Conservation (phyloP, 805 yeast genomes). For the Saccharomycopsis guyanensis region DNA sequence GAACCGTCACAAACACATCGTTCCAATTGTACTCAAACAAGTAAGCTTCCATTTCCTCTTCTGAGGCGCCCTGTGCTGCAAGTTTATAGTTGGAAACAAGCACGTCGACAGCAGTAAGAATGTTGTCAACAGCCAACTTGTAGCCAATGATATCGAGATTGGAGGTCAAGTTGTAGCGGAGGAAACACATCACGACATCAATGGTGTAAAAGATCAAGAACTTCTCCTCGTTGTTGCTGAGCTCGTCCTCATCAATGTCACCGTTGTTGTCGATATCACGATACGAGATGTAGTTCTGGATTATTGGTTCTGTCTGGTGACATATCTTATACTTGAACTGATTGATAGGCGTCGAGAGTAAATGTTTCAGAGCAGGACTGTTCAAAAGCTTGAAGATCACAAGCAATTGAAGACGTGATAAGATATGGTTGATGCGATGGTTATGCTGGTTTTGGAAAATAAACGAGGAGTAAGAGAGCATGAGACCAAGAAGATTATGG, state of each 20-base stretch:
- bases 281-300: slow-evolving; percentile 19
- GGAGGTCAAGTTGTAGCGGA: slow-evolving; percentile 34
- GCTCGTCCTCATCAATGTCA: slow-evolving; percentile 24
- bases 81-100: slow-evolving; percentile 20
- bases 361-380: slow-evolving; percentile 16
- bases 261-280: slow-evolving; percentile 2
- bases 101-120: slow-evolving; percentile 26
- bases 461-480: slow-evolving; percentile 35
- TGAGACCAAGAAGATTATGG: slow-evolving; percentile 26
- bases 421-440: slow-evolving; percentile 24
- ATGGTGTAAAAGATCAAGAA: slow-evolving; percentile 30
- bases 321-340: slow-evolving; percentile 37
- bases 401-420: slow-evolving; percentile 28
- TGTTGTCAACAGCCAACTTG: slow-evolving; percentile 26
- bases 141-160: slow-evolving; percentile 30
- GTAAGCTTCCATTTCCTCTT: slow-evolving; percentile 1
- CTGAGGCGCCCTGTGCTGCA: background rate
- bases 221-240: slow-evolving; percentile 26
- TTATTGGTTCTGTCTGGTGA: slow-evolving; percentile 32
- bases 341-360: slow-evolving; percentile 25
- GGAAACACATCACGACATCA: slow-evolving; percentile 28
- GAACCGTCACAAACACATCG: slow-evolving; percentile 29
- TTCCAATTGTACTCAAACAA: slow-evolving; percentile 29
- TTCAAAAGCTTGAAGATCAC: slow-evolving; percentile 27
- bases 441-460: slow-evolving; percentile 33